A percentile compares a stretch with the other conserved stretches of the same genome.
Evolutionary conservation across 805 yeast genomes (phyloP).

Genomic region (Zygosaccharomyces bailii): DNA sequence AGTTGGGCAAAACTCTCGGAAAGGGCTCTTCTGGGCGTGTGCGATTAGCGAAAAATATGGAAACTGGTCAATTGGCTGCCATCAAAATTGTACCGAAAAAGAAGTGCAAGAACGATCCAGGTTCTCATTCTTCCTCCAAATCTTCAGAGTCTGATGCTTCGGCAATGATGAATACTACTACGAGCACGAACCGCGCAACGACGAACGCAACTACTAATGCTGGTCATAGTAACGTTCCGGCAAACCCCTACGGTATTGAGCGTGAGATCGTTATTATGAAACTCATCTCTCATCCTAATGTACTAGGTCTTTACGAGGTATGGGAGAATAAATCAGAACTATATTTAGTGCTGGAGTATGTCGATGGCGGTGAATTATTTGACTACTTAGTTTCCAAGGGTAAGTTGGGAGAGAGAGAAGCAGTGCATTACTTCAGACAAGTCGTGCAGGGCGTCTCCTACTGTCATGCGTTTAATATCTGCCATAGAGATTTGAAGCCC

Average conservation of each 20-base stretch:
- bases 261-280: constrained; percentile 98
- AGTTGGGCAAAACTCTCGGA: constrained; percentile 72
- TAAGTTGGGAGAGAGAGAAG: constrained; percentile 66
- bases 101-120: constrained; percentile 19
- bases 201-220: constrained; percentile 19
- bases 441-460: constrained; percentile 74
- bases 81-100: constrained; percentile 76
- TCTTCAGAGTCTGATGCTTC: constrained; percentile 18
- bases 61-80: constrained; percentile 74
- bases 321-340: constrained; percentile 96
- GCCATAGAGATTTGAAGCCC: constrained; percentile 81
- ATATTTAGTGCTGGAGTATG: constrained; percentile 73
- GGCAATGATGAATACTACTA: constrained; percentile 14
- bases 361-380: constrained; percentile 84
- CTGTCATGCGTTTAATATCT: constrained; percentile 75
- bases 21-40: constrained; percentile 83
- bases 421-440: constrained; percentile 73
- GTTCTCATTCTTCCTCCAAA: constrained; percentile 15
- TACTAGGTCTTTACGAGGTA: constrained; percentile 89
- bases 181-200: constrained; percentile 12
- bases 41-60: constrained; percentile 63
- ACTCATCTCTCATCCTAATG: constrained; percentile 87
- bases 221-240: constrained; percentile 14
- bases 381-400: constrained; percentile 69
- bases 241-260: constrained; percentile 85